Base-by-base conservation (phyloP, 2,329 filamentous ascomycete species). In the Neofusicoccum cordaticola region DNA sequence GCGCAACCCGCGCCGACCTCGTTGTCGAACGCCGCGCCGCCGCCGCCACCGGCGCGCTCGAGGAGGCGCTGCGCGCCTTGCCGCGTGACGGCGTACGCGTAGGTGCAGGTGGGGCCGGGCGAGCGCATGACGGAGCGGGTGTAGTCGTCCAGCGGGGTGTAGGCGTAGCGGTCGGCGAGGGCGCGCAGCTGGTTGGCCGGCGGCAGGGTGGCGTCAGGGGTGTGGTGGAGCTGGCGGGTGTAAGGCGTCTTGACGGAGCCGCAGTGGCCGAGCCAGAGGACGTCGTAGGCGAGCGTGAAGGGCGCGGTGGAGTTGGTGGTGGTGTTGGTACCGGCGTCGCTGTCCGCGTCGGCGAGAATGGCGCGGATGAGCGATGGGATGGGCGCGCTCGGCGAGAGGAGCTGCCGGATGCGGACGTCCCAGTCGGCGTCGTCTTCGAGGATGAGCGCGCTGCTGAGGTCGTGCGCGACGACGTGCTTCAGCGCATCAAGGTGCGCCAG, bases 231-330 rank as follows among this genome's bases (percentile, higher is more conserved):
- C 34, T 39, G 35, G n/a, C 44, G 57, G 27, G 44, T 6, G 74
- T 71, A n/a, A 48, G 63, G 37, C 63, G 65, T 19, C 69, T 69
- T 9, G 67, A 65, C 13, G 61, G 66, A 31, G 71, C 69, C 73
- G 62, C 72, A 78, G 66, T 79, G 76, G 7, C 77, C 77, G 4
- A 75, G 68, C 68, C 72, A 71, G 15, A 78, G 69, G 27, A 78
- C 34, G 62, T 78, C 75, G 74, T 75, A 78, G 12, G 71, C 74
- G 73, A 5, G 69, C 35, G 73, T 66, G 60, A 74, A 77, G 0
- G 74, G 74, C 2, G 68, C 68, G 27, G 50, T 69, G 31, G 57
- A 62, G 22, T 56, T 67, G 48, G 3, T 52, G 63, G 45, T 47
- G 42, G 8, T 9, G 57, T 37, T 27, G 31, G 8, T 5, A 35